Evolutionary conservation across 148 eudicot species (phyloP).

Genomic region (Polygonum maritimum): DNA sequence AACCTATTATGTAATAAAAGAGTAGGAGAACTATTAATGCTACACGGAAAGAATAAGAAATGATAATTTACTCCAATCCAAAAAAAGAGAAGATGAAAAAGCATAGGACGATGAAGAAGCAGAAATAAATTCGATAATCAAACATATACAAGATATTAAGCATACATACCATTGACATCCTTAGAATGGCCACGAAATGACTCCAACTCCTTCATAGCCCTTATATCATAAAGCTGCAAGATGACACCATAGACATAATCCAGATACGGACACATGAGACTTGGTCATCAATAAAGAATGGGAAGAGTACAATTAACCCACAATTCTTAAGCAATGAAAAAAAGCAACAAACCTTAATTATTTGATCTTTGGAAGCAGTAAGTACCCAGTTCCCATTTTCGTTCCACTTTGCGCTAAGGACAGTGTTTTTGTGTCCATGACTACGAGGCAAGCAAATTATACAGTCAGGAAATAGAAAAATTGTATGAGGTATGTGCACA

Average conservation of each 20-base stretch:
- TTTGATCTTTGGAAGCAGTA: slow-evolving; percentile 96
- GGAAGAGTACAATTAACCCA: background rate
- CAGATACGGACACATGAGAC: background rate
- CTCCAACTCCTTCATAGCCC: slow-evolving; percentile 98
- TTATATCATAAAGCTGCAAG: slow-evolving; percentile 88
- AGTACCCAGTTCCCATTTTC: slow-evolving; percentile 98
- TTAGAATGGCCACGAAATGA: slow-evolving; percentile 92
- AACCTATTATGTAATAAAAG: background rate
- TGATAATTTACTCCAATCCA: background rate
- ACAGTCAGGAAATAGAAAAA: slow-evolving; percentile 7
- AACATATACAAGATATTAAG: background rate
- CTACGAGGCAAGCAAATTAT: slow-evolving; percentile 32
- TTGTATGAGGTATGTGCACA: background rate
- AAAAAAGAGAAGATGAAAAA: background rate
- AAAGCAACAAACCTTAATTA: slow-evolving; percentile 56
- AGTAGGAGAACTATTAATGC: background rate
- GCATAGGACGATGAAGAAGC: background rate
- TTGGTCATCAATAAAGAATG: background rate
- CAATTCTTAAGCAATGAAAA: background rate
- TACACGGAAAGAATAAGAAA: background rate
- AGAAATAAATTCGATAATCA: background rate
- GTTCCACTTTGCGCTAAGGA: slow-evolving; percentile 88
- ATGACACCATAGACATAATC: slow-evolving; percentile 7
- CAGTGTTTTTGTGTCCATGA: slow-evolving; percentile 97
- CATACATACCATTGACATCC: slow-evolving; percentile 76